These are phyloP conservation scores for Thalassiosira oceanica DNA, from an alignment of 352 stramenopile species.

Conservation along the genomic window DNA sequence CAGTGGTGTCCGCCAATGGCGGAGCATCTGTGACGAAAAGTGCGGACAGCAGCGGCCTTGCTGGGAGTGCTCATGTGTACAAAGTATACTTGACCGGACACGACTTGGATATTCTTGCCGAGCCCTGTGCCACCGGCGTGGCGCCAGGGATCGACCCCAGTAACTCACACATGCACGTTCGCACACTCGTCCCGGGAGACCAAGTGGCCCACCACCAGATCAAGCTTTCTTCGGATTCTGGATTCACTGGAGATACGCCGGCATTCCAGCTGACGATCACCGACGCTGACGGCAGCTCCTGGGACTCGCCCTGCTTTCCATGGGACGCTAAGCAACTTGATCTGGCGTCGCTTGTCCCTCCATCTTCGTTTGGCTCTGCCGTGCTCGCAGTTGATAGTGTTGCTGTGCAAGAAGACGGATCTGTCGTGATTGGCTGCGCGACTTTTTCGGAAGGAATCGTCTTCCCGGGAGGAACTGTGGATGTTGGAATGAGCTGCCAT, in stretches of 20 bases:
- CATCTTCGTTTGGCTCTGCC: conserved; percentile 34
- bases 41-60: conserved; percentile 43
- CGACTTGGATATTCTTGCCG: conserved; percentile 66
- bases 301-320: conserved; percentile 47
- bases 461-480: conserved; percentile 42
- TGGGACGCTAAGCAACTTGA: conserved; percentile 43
- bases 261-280: conserved; percentile 40
- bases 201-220: conserved; percentile 84
- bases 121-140: conserved; percentile 28
- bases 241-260: conserved; percentile 43
- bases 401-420: conserved; percentile 25
- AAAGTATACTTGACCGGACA: conserved; percentile 90
- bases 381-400: conserved; percentile 28
- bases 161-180: conserved; percentile 60
- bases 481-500: conserved; percentile 40
- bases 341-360: conserved; percentile 38
- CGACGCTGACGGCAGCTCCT: conserved; percentile 39
- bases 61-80: conserved; percentile 84
- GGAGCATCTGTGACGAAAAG: conserved; percentile 50
- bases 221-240: conserved; percentile 84
- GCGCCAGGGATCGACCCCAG: conserved; percentile 40
- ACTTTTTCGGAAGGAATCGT: conserved; percentile 51
- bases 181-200: conserved; percentile 82
- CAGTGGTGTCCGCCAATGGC: conserved; percentile 35
- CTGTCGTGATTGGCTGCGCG: conserved; percentile 32